phyloP scores from a whole-genome alignment of 2,329 filamentous ascomycete species.

The Ophiostoma pallidulum region DNA sequence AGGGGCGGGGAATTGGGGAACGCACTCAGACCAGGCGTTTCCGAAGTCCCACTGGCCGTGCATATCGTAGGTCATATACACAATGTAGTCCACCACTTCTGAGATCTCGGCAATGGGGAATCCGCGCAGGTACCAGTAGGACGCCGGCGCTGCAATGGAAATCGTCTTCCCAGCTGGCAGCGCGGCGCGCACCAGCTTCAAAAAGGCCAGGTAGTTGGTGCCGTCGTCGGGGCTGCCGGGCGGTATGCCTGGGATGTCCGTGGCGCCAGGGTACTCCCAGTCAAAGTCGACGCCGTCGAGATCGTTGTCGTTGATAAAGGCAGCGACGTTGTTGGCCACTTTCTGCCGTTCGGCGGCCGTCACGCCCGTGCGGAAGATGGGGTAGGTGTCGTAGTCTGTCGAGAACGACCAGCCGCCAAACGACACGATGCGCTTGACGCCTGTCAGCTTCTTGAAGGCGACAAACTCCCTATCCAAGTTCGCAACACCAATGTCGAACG shows the following conservation, averaged over 20 bases:
- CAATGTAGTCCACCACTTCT: conserved; percentile 23
- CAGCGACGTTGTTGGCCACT: conserved; percentile 7
- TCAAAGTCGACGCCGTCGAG: conserved; percentile 14
- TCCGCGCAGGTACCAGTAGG: conserved; percentile 24
- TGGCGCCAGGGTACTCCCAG: conserved; percentile 10
- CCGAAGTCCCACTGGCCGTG: conserved; percentile 31
- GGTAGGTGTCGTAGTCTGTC: conserved; percentile 25
- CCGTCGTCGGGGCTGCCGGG: conserved; percentile 20
- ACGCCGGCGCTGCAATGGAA: conserved; percentile 21
- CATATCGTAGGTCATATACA: conserved; percentile 27
- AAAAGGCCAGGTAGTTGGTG: conserved; percentile 24
- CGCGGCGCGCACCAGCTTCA: conserved; percentile 18
- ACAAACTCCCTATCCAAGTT: conserved; percentile 21
- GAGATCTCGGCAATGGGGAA: conserved; percentile 23
- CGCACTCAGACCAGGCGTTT: neutral
- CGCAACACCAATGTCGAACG: conserved; percentile 17
- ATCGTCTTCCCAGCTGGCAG: conserved; percentile 17
- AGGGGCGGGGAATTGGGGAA: no score
- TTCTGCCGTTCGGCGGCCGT: neutral
- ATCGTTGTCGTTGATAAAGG: conserved; percentile 3
- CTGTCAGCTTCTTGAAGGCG: conserved; percentile 23
- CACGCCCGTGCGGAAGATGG: conserved; percentile 24
- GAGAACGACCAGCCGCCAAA: conserved; percentile 37
- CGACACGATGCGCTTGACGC: conserved; percentile 29
- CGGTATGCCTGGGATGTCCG: conserved; percentile 23